Conservation (phyloP, 257 asterid genomes). For the Coffea canephora region DNA sequence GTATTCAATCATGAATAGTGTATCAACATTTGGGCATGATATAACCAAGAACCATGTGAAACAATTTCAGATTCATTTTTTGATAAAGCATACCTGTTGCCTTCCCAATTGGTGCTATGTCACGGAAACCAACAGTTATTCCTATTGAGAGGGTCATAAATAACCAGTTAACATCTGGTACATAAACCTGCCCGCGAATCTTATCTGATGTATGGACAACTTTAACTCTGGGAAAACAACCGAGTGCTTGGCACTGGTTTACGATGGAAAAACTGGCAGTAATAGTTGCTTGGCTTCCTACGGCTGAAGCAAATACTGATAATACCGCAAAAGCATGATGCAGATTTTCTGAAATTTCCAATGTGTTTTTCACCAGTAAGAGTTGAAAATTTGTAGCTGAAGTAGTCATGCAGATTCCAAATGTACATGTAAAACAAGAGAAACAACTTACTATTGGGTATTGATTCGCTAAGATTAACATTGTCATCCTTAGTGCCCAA, state of each 20-base stretch:
- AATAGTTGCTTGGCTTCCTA: conserved; percentile 98
- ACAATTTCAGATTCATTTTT: conserved; percentile 1
- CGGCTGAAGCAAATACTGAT: conserved; percentile 84
- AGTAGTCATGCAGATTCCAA: conserved; percentile 6
- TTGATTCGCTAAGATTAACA: conserved; percentile 78
- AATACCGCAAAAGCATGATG: conserved; percentile 72
- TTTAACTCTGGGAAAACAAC: conserved; percentile 90
- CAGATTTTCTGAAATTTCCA: conserved; percentile 48
- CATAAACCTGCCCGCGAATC: conserved; percentile 78
- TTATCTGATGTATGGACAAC: conserved; percentile 79
- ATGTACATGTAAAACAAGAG: background rate
- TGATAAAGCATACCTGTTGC: conserved; percentile 60
- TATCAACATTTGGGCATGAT: background rate
- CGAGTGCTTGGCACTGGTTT: conserved; percentile 86
- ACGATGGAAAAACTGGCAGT: conserved; percentile 93
- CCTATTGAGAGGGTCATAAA: conserved; percentile 74
- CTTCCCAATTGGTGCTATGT: conserved; percentile 60
- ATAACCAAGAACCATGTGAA: background rate
- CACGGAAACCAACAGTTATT: conserved; percentile 65
- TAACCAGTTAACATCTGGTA: conserved; percentile 90
- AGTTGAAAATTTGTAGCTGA: conserved; percentile 7
- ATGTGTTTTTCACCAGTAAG: conserved; percentile 20
- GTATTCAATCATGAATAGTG: background rate
- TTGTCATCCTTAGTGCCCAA: conserved; percentile 39
- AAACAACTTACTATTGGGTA: conserved; percentile 67